Conservation (phyloP, 2,329 filamentous ascomycete genomes). For the Helicocarpus griseus region DNA sequence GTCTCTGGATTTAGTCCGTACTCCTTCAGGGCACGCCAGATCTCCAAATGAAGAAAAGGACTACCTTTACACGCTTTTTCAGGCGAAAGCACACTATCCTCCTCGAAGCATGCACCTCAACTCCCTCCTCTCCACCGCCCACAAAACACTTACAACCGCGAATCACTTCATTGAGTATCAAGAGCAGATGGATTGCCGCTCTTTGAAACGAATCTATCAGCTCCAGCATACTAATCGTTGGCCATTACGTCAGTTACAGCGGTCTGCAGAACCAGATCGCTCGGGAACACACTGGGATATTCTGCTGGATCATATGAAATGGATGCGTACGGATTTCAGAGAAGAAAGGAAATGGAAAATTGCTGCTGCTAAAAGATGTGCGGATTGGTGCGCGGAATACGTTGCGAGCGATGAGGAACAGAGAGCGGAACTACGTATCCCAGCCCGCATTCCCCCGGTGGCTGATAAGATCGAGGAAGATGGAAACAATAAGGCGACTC, state of each 20-base stretch:
- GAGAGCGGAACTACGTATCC: constrained; percentile 59
- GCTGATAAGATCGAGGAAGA: constrained; percentile 18
- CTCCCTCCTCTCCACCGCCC: constrained; percentile 67
- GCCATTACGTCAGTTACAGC: constrained; percentile 82
- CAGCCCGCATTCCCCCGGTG: constrained; percentile 36
- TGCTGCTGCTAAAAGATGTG: constrained; percentile 67
- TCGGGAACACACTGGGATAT: constrained; percentile 76
- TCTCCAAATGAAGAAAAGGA: constrained; percentile 41
- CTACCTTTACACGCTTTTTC: constrained; percentile 56
- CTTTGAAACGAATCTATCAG: constrained; percentile 77
- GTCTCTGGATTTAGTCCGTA: constrained; percentile 36
- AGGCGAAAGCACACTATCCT: constrained; percentile 48
- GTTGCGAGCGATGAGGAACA: constrained; percentile 55
- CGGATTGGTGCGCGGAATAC: constrained; percentile 76
- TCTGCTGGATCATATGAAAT: constrained; percentile 83
- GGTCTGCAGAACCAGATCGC: constrained; percentile 68
- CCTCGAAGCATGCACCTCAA: constrained; percentile 47
- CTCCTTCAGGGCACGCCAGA: constrained; percentile 42
- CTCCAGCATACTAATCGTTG: constrained; percentile 86
- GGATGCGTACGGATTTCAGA: constrained; percentile 94
- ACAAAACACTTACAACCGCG: constrained; percentile 80
- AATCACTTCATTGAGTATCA: constrained; percentile 76
- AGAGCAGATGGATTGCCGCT: constrained; percentile 78
- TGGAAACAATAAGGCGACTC: constrained; percentile 18
- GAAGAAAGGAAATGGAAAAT: constrained; percentile 94